Evolutionary conservation across 169 alveolate species (phyloP), one percentile per base, ranked within the genome.

Genomic region (Cryptosporidium sp.): DNA sequence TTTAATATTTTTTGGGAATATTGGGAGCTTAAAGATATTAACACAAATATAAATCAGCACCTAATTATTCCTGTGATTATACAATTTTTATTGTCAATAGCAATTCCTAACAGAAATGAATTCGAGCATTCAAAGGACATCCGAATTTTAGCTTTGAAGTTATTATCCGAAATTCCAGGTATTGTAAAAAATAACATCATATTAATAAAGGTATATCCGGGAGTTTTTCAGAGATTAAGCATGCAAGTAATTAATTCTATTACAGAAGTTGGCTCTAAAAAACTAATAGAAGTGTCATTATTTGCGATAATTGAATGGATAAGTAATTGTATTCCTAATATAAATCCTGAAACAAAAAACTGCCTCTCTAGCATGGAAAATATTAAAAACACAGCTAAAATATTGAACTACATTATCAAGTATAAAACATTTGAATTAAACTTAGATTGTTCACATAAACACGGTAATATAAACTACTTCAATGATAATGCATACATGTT

Each of bases 1-100:
- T 59, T 80, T 80, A n/a, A 29, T 29, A 31, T 80, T 41, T 80
- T 80, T 80, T 80, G 89, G 89, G 70, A 59, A 14, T 10, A 41
- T 41, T 80, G 73, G 73, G 59, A 62, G 62, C 35, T 23, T 26
- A 43, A 80, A 29, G 37, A 39, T 14, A n/a, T 23, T 5, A 48
- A 80, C 6, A 0, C 16, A 18, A 12, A 41, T 35, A 26, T 3
- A 35, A 29, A 31, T 41, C 73, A 59, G 21, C 41, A 37, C 16
- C n/a, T 80, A 6, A 65, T 80, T n/a, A 37, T 80, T 41, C 89
- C 89, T 3, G 68, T 80, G 35, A 80, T 43, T 6, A 43, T 80
- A 10, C 68, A 80, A 12, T 43, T 23, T 65, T 39, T 80, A 23
- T 23, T 80, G 9, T n/a, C 67, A 21, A 80, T 80, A n/a, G 26